Evolutionary conservation across 331 rosid species (phyloP).

Genomic region (Malus hybrid): DNA sequence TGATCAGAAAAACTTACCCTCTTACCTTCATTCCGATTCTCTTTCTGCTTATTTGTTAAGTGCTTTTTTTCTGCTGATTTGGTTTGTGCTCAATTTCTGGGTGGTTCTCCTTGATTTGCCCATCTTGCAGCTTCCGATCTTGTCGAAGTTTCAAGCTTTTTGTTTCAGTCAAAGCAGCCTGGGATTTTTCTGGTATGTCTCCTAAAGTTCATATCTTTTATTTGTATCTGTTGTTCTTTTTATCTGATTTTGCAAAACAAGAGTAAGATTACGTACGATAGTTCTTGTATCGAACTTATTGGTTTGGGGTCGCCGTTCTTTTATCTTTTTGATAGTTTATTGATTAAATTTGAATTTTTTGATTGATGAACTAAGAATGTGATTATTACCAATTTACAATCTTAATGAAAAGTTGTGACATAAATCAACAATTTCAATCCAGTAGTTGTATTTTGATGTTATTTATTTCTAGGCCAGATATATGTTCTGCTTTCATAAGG

Average conservation of each 20-base stretch:
- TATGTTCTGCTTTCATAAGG: background rate
- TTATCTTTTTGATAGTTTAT: background rate
- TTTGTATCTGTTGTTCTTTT: no score
- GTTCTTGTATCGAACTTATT: no score
- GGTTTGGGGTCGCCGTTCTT: no score
- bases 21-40: background rate
- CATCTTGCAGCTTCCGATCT: conserved; percentile 11
- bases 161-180: conserved; percentile 13
- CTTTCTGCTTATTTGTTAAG: background rate
- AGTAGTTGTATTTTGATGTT: background rate
- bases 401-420: background rate
- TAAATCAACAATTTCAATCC: background rate
- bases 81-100: background rate
- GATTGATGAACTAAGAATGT: background rate
- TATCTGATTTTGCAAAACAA: no score
- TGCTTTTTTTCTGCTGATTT: background rate
- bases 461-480: background rate
- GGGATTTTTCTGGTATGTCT: conserved; percentile 20
- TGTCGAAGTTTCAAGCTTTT: background rate
- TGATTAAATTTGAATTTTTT: no score
- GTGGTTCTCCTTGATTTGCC: background rate
- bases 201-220: no score
- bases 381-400: background rate
- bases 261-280: fast-evolving
- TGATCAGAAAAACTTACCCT: background rate